A percentile compares a stretch with the other conserved stretches of the same genome.
phyloP scores from a whole-genome alignment of 805 yeast species.

The Wickerhamomyces kurtzmanii region DNA sequence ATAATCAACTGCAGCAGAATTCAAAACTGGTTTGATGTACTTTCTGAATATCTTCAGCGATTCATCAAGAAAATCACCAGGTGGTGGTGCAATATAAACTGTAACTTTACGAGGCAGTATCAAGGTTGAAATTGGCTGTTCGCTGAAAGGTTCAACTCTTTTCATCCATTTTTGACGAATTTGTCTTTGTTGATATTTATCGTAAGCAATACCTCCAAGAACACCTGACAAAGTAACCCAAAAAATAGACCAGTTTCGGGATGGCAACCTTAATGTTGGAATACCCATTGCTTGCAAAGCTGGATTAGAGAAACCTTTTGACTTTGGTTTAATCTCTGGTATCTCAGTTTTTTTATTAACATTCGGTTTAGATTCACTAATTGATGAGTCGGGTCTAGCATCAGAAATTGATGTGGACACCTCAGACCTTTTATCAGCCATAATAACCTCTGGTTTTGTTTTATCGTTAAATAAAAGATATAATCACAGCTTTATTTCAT shows the following conservation, averaged over 20 bases:
- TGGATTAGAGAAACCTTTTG: conserved; percentile 54
- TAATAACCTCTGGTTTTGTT: no score
- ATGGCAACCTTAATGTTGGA: conserved; percentile 67
- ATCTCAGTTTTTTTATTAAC: no score
- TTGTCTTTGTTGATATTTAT: conserved; percentile 60
- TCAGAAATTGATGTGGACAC: no score
- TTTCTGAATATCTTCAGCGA: conserved; percentile 66
- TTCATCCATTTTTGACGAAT: conserved; percentile 58
- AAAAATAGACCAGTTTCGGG: conserved; percentile 89
- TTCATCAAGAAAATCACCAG: conserved; percentile 77
- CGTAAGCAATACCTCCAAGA: conserved; percentile 74
- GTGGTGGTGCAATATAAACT: conserved; percentile 93
- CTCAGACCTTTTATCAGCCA: no score
- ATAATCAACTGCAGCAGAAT: conserved; percentile 77
- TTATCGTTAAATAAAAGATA: no score
- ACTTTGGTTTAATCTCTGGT: conserved; percentile 5
- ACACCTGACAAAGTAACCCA: conserved; percentile 59
- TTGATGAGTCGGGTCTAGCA: no score
- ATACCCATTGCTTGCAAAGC: conserved; percentile 83
- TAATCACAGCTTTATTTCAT: no score
- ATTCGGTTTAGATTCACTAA: no score
- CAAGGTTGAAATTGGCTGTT: conserved; percentile 34
- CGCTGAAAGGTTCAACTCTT: conserved; percentile 43
- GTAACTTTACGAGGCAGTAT: conserved; percentile 65
- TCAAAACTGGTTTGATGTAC: conserved; percentile 77